Base-by-base conservation (phyloP, 768 basidiomycete genomes). In the Russula sp. region DNA sequence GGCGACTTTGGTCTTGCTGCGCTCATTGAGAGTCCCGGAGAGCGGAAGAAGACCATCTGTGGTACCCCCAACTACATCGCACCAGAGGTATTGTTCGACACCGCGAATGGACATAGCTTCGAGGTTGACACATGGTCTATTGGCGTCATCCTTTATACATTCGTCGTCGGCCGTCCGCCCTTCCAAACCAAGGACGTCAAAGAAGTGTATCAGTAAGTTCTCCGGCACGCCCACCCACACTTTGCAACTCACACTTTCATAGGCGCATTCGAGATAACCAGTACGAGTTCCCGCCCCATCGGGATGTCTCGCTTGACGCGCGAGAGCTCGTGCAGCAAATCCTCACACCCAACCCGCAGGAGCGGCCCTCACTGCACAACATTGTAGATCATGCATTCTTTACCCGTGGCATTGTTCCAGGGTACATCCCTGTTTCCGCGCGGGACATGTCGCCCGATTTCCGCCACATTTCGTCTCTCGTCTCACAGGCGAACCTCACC, bases 171-270 rank as follows among this genome's bases (percentile, higher is more conserved):
- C 13, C 86, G 89, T n/a, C 96, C 96, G 1, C 96, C 96, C 0
- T 99, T 99, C 79, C 97, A 99, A 74, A 98, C 94, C 16, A 94
- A 97, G 72, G 94, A 98, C 57, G 94, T 98, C 70, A 97, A 98
- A 75, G 86, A 85, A 11, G 98, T 98, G 64, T 97, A 98, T 77
- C 88, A 93, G 89, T 89, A 71, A 74, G 85, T 72, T 2, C 55
- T 64, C 7, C n/a, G 20, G 16, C 1, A 27, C 22, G 20, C 10
- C 50, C 27, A 54, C 44, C 11, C 8, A 6, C 18, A 32, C 22
- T 11, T 49, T 42, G 40, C 22, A 10, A 52, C 22, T 57, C 49
- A 31, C 47, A 8, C 7, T 44, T 37, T 62, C 64, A 22, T 65
- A 94, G 91, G 65, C 91, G 94, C 54, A 99, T 99, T 72, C 87